Base-by-base conservation (phyloP, 108 stramenopile species). In the Skeletonema marinoi region DNA sequence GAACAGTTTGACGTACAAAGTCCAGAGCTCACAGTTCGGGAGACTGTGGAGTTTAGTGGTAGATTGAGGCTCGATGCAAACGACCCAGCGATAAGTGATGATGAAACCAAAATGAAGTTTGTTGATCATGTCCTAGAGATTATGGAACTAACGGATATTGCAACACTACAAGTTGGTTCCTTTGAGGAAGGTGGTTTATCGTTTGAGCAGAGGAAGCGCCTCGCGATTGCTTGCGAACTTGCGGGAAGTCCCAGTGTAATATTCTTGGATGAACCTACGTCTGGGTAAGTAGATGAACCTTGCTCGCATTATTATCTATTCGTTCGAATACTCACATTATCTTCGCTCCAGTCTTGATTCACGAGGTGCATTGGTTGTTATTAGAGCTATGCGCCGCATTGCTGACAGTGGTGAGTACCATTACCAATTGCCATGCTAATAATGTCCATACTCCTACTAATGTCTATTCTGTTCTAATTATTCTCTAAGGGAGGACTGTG, bases 1-100 rank as follows among this genome's bases (percentile, higher is more conserved):
- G 95, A 96, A 74, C 98, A 98, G 74, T 89, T 92, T 64, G 97
- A 98, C 78, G 82, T 92, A 8, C 96, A 96, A 76, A 71, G 87
- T 56, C 89, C 95, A 16, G 81, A 88, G 19, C 73, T 91, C 60
- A 98, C 96, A 17, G 95, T 97, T 33, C 51, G 74, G 31, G 97
- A 98, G 77, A 89, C 93, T 8, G 80, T 98, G 9, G 69, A 86
- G n/a, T 98, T 97, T 78, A 92, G 91, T 12, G 98, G 96, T 13
- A 64, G 83, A 11, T 85, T 98, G 46, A 87, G 97, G 12, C 90
- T 97, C 14, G 89, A 87, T 64, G 78, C 60, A 5, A 81, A 80
- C 10, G 48, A 77, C 60, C 78, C 74, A 6, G 70, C 62, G 0
- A 84, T 76, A 61, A 80, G 86, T n/a, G 67, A 73, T 30, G 84